A percentile compares a stretch with the other conserved stretches of the same genome.
These are phyloP conservation scores for Mollisiaceae sp. DNA, from an alignment of 2,329 filamentous ascomycete genomes.

Conservation along the genomic window DNA sequence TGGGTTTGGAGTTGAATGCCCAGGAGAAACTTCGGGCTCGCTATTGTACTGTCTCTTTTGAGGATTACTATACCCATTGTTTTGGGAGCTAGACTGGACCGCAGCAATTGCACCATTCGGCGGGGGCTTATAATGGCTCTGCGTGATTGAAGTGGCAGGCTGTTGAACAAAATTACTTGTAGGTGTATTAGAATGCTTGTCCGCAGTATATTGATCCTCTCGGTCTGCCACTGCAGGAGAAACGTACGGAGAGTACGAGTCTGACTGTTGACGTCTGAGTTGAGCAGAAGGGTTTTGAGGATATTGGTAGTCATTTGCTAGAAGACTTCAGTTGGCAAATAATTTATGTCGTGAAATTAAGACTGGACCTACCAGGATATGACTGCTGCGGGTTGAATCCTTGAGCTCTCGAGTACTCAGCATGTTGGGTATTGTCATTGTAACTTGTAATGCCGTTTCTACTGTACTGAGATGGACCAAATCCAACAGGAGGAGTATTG, in stretches of 20 bases:
- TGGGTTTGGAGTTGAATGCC: slow-evolving; percentile 4
- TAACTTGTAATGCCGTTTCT: slow-evolving; percentile 34
- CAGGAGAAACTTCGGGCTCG: slow-evolving; percentile 5
- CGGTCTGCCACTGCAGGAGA: slow-evolving; percentile 27
- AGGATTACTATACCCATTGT: slow-evolving; percentile 18
- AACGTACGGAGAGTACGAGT: slow-evolving; percentile 38
- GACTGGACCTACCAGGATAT: slow-evolving; percentile 30
- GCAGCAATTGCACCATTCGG: slow-evolving; percentile 16
- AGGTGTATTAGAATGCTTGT: slow-evolving; percentile 19
- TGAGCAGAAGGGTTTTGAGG: slow-evolving; percentile 26
- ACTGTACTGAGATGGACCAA: slow-evolving; percentile 40
- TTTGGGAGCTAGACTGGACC: neutral
- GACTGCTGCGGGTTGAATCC: slow-evolving; percentile 30
- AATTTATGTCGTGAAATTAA: neutral
- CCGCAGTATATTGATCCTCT: slow-evolving; percentile 24
- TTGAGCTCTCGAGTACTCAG: slow-evolving; percentile 30
- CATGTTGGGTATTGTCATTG: slow-evolving; percentile 33
- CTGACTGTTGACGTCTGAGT: slow-evolving; percentile 31
- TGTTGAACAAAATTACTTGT: slow-evolving; percentile 15
- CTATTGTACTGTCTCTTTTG: slow-evolving; percentile 15
- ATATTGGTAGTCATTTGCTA: slow-evolving; percentile 34
- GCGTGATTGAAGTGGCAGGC: slow-evolving; percentile 9
- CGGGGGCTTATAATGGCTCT: slow-evolving; percentile 21
- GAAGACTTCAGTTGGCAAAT: slow-evolving; percentile 11
- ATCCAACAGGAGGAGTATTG: slow-evolving; percentile 23